Conservation (phyloP, 176 grass and related monocot species). For the Cenchrus purpureus region DNA sequence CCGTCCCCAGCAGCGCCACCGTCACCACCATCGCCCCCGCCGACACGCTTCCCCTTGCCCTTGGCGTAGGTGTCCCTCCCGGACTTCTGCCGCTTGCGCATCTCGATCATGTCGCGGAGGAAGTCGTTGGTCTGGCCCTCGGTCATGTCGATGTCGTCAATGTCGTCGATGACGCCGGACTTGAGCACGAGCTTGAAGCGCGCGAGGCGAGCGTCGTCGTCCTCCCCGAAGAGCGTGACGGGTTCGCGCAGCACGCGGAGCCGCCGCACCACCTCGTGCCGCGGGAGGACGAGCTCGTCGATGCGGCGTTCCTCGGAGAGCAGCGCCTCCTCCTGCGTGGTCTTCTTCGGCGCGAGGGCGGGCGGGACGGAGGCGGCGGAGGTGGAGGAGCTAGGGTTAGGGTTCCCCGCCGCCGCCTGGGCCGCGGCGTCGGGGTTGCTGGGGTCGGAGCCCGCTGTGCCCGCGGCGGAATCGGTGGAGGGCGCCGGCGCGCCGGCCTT, state of each 20-base stretch:
- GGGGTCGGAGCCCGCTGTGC: constrained; percentile 9
- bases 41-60: constrained; percentile 49
- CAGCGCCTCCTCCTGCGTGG: constrained; percentile 41
- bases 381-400: constrained; percentile 48
- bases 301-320: constrained; percentile 55
- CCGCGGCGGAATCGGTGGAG: constrained; percentile 7
- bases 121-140: constrained; percentile 96
- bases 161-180: constrained; percentile 71
- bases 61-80: constrained; percentile 64
- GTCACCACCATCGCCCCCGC: constrained; percentile 35
- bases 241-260: constrained; percentile 83
- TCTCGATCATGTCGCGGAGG: constrained; percentile 85
- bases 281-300: constrained; percentile 63
- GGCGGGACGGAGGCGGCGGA: constrained; percentile 46
- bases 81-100: constrained; percentile 70
- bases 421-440: constrained; percentile 36
- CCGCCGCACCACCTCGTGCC: constrained; percentile 77
- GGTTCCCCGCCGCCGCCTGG: constrained; percentile 26
- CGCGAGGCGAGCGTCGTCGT: constrained; percentile 65
- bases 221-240: constrained; percentile 83
- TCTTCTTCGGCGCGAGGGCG: constrained; percentile 51
- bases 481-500: constrained; percentile 45
- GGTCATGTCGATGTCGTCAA: constrained; percentile 78
- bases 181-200: constrained; percentile 77
- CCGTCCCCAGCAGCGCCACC: constrained; percentile 42